Base-by-base conservation (phyloP, 2,329 filamentous ascomycete genomes). In the Coniochaeta ligniaria region DNA sequence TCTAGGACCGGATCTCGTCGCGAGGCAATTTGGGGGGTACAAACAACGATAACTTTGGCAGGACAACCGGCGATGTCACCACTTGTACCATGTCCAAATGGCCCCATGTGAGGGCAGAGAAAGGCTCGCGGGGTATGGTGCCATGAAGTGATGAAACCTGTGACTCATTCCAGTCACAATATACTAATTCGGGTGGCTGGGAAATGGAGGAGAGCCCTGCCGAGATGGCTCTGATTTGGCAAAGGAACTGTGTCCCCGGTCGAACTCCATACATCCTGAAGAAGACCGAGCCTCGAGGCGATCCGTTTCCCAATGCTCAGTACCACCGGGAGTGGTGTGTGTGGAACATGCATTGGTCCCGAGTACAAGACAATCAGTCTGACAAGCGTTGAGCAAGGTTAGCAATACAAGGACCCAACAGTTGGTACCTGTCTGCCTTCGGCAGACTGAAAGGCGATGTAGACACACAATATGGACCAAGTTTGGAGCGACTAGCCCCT, bases 101-200 rank as follows among this genome's bases (percentile, higher is more conserved):
- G 38, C 33, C 22, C 59, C 50, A 60, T 43, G 59, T 50, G 17
- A 60, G 24, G 38, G 50, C 33, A 50, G 60, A 57, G 50, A 59
- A 60, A 50, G 58, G 56, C 31, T 41, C 31, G 6, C 3, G 17
- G 31, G 28, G 17, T 55, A 26, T 28, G 43, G 20, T 26, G 43
- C 26, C 24, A 26, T 31, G 24, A 52, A 52, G 24, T 31, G 24
- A 52, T 52, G 47, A 52, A 52, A 52, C 47, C 43, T 28, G 61
- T 68, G 67, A 69, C 60, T 69, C 67, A 68, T 60, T 65, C 57
- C 57, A 61, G 60, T 65, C 59, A 58, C n/a, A 31, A 43, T 16
- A 38, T 52, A 36, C 20, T 31, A 28, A 45, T 56, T 14, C 9
- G 31, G 60, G 52, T 41, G 57, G 59, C 61, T 55, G 47, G 59